Percentiles rank a stretch among this genome's conserved stretches.
Conservation (phyloP, 352 stramenopile genomes). For the Halophytophthora polymorphica region DNA sequence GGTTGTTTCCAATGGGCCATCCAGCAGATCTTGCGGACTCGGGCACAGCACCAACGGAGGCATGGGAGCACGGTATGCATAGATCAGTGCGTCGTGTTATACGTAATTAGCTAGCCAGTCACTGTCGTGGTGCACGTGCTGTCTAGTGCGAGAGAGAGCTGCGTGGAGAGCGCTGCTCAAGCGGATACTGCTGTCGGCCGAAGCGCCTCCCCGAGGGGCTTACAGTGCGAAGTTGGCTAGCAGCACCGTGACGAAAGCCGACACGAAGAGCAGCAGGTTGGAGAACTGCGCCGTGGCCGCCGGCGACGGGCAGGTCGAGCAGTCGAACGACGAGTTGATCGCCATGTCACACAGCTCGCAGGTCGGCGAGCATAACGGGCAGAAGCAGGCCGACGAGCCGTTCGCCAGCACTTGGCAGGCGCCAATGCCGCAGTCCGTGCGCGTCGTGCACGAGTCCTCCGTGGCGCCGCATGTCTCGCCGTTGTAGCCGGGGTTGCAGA, state of each 20-base stretch:
- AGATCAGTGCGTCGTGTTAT: neutral
- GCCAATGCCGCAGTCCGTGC: constrained; percentile 39
- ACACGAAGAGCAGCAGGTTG: constrained; percentile 37
- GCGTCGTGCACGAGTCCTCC: constrained; percentile 42
- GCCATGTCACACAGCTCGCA: constrained; percentile 37
- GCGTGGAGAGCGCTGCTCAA: constrained; percentile 6
- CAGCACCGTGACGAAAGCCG: constrained; percentile 27
- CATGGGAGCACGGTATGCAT: neutral
- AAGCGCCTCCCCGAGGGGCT: constrained; percentile 1
- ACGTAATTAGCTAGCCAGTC: neutral
- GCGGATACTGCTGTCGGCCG: constrained; percentile 4
- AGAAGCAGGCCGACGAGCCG: constrained; percentile 45
- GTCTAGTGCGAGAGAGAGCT: neutral
- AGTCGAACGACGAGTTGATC: constrained; percentile 33
- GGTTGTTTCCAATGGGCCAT: too few species aligned
- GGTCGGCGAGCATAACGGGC: constrained; percentile 32
- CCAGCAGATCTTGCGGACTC: too few species aligned
- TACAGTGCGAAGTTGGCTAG: constrained; percentile 40
- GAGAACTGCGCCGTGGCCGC: constrained; percentile 25
- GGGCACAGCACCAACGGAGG: neutral
- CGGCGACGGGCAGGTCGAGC: constrained; percentile 30
- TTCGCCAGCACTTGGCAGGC: constrained; percentile 43
- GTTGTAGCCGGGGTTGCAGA: constrained; percentile 41
- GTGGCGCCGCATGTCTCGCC: constrained; percentile 52
- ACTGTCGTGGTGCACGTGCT: neutral